Conservation (phyloP, 495 filamentous ascomycete species). For the Halenospora varia region DNA sequence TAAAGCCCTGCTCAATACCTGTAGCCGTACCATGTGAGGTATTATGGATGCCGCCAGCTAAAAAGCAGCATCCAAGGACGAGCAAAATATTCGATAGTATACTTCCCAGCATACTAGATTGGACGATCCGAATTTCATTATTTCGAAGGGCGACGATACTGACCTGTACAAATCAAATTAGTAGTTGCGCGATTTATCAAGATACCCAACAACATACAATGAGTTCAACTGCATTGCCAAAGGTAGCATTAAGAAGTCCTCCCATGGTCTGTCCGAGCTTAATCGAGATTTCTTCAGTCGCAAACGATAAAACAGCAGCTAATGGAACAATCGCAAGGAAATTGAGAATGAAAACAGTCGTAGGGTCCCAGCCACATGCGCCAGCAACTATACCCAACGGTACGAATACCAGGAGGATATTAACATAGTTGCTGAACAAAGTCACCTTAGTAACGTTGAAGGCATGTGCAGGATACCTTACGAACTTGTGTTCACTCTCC, state of each 20-base stretch:
- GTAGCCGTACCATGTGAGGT: conserved; percentile 36
- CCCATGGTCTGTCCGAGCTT: conserved; percentile 87
- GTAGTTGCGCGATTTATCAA: conserved; percentile 2
- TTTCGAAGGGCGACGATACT: conserved; percentile 85
- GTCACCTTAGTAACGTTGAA: conserved; percentile 50
- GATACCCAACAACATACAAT: conserved; percentile 83
- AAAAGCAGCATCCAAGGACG: conserved; percentile 95
- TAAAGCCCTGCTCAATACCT: conserved; percentile 70
- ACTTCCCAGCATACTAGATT: conserved; percentile 95
- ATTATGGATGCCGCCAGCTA: conserved; percentile 73
- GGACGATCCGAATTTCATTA: conserved; percentile 88
- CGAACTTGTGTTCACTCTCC: conserved; percentile 45
- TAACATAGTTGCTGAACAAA: conserved; percentile 69
- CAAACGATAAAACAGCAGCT: conserved; percentile 88
- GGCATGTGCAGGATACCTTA: conserved; percentile 50
- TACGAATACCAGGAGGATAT: conserved; percentile 83
- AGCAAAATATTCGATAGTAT: conserved; percentile 95
- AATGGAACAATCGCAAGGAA: conserved; percentile 95
- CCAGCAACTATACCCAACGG: conserved; percentile 84
- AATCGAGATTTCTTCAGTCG: conserved; percentile 85
- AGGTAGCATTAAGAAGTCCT: conserved; percentile 91
- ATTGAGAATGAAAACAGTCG: conserved; percentile 80
- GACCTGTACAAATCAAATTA: conserved; percentile 52
- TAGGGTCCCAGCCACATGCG: conserved; percentile 64
- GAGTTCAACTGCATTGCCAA: conserved; percentile 97